A percentile compares a stretch with the other conserved stretches of the same genome.
Conservation (phyloP, 331 rosid genomes). For the Pyracantha coccinea region DNA sequence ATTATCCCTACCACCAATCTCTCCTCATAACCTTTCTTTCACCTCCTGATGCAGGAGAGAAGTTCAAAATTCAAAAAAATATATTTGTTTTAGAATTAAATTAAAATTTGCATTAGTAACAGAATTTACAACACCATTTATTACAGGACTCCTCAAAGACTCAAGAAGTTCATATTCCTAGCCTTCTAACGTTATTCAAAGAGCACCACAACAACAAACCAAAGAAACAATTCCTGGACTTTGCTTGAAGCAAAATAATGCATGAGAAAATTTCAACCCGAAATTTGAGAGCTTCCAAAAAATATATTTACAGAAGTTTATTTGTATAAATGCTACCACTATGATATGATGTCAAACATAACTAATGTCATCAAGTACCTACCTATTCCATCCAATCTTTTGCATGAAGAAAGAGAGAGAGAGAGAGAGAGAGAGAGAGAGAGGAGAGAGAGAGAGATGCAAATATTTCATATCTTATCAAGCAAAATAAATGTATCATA, state of each 20-base stretch:
- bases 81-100: no score
- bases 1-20: not conserved
- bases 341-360: not conserved
- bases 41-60: no score
- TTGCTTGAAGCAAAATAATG: not conserved
- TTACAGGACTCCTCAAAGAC: no score
- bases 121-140: no score
- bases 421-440: not conserved
- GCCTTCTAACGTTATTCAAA: not conserved
- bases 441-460: not conserved
- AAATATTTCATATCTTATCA: not conserved
- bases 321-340: not conserved
- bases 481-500: slow-evolving; percentile 14
- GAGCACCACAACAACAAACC: not conserved
- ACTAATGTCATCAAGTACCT: not conserved
- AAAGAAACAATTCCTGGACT: not conserved
- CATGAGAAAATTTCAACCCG: not conserved
- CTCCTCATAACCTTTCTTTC: not conserved
- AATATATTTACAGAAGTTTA: not conserved
- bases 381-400: not conserved
- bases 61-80: no score
- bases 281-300: not conserved
- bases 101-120: no score
- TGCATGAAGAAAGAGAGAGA: not conserved
- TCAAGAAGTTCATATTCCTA: no score